Base-by-base conservation (phyloP, 768 basidiomycete genomes). In the Termitomyces sp. region DNA sequence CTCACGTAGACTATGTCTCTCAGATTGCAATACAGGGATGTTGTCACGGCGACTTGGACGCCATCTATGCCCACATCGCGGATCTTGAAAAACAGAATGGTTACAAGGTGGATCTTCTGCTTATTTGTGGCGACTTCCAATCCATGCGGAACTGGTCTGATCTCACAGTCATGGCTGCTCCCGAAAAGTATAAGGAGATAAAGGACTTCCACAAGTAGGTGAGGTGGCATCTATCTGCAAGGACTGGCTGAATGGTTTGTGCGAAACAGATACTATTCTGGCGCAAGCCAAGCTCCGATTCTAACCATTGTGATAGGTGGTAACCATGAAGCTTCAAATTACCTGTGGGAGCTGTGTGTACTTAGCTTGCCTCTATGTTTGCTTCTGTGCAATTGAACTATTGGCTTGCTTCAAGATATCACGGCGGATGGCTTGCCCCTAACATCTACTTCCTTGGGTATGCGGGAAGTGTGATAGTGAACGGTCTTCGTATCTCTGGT, bases 121-220 rank as follows among this genome's bases (percentile, higher is more conserved):
- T 99, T 41, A 87, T 98, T 30, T 98, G 96, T 58, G 97, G 97
- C 13, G 97, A 99, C 73, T 98, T 99, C 65, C 86, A 97, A 72
- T 95, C 97, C 18, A 79, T 97, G 49, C 79, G 97, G 30, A 95
- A 97, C 64, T 75, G 81, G 57, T 76, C 83, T 55, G 96, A 99
- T 73, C 78, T 97, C 44, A 82, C 88, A 66, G 90, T 87, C 61
- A 92, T 99, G 86, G 88, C 95, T 22, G 92, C 92, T 2, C 96
- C 96, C 0, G 75, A 82, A 61, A 98, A 97, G 71, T 98, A 94
- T 72, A 87, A 86, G 61, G 73, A 81, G 26, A 76, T 98, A 52
- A 90, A 92, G 32, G 86, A 86, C 45, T 99, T 98, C 67, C 77
- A 92, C 74, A 87, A 84, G 88, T 89, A 72, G 70, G 71, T 71